Evolutionary conservation across 495 filamentous ascomycete species (phyloP), one percentile per base, ranked within the genome.

Genomic region (Penicillium desertorum): DNA sequence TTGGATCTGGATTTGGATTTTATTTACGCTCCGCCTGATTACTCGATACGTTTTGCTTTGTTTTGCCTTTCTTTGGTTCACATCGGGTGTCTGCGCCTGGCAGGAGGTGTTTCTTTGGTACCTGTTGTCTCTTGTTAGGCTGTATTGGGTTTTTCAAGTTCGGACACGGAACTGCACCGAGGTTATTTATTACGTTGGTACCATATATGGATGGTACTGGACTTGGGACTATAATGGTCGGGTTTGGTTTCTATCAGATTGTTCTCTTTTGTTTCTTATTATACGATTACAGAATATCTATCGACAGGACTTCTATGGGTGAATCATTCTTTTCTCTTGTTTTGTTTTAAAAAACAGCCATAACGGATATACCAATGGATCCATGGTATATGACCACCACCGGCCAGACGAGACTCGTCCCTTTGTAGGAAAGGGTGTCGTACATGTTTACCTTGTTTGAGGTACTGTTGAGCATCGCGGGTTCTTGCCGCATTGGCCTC

Each of bases 401-500:
- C 49, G 9, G 16, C 39, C 30, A 16, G 17, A 34, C 34, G 10
- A 12, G 16, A 29, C 16, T 11, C n/a, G 8, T 2, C 9, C 34
- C 34, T 17, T 45, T 36, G 41, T 25, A 44, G 17, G 14, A 20
- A 17, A 30, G 39, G 51, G 10, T n/a, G 27, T 46, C 12, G 42
- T 45, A 54, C 49, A 42, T 30, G 22, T 9, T 22, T 52, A 36
- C 29, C 22, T 36, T 11, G 1, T 29, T 45, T 11, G 16, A 54
- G 29, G 14, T 44, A 23, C 39, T 39, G 34, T 55, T 47, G 22
- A 47, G 20, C 25, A 19, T 41, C 10, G 53, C 53, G 43, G 43
- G 30, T 45, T 45, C 51, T 55, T 36, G 22, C 53, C 53, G 53
- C 53, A 55, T 29, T 55, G 53, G 16, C 53, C 53, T 55, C 43